Conservation (phyloP, 768 basidiomycete genomes). For the Clitopilus passeckerianus region DNA sequence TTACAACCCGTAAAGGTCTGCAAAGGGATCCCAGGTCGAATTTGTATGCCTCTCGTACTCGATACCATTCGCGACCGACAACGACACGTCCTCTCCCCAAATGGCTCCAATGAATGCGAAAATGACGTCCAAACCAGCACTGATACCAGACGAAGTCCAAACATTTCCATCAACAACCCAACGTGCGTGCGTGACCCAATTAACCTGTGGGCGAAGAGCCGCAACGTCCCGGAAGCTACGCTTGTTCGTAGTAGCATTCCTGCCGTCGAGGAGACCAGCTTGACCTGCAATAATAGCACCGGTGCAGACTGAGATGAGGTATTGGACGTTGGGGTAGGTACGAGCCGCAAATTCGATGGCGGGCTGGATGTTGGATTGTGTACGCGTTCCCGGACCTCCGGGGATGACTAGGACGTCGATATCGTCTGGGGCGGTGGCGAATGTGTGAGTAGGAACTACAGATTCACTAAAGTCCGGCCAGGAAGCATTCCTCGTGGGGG, state of each 20-base stretch:
- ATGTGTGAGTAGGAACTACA: conserved; percentile 34
- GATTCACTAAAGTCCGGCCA: background rate
- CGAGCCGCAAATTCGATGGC: conserved; percentile 24
- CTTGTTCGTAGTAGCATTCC: conserved; percentile 42
- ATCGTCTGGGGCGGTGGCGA: conserved; percentile 21
- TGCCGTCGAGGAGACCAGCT: conserved; percentile 36
- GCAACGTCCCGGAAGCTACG: conserved; percentile 19
- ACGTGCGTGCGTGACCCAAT: conserved; percentile 38
- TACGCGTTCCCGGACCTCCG: conserved; percentile 22
- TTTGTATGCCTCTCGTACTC: conserved; percentile 35
- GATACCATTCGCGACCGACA: conserved; percentile 23
- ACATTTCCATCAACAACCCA: conserved; percentile 46
- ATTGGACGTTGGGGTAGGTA: conserved; percentile 28
- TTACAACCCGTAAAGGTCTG: conserved; percentile 23
- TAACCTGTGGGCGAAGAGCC: conserved; percentile 23
- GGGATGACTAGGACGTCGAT: conserved; percentile 32
- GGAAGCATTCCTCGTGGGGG: background rate
- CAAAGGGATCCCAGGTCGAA: conserved; percentile 33
- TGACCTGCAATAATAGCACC: conserved; percentile 32
- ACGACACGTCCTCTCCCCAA: conserved; percentile 29
- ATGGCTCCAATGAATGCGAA: conserved; percentile 31
- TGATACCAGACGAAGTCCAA: conserved; percentile 44
- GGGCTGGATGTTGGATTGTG: conserved; percentile 14
- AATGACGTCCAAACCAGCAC: conserved; percentile 34
- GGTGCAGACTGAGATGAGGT: conserved; percentile 40